Base-by-base conservation (phyloP, 2,329 filamentous ascomycete species). In the Triangularia setosa region DNA sequence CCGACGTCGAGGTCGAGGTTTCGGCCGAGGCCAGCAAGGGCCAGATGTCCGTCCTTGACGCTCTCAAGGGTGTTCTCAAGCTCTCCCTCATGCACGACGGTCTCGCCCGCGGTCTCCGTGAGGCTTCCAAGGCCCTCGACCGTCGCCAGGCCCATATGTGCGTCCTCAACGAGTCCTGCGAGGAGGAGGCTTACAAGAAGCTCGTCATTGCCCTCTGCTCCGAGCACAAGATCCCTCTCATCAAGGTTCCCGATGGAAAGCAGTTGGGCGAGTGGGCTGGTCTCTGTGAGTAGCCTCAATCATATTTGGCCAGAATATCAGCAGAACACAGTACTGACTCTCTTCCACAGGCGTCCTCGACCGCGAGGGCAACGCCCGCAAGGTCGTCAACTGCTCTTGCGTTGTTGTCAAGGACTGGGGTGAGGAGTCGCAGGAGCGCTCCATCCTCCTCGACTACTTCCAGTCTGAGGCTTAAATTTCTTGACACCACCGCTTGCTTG, bases 171-270 rank as follows among this genome's bases (percentile, higher is more conserved):
- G 95, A 99, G 89, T 90, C 91, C 73, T 99, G 95, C 87, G 95
- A 99, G 87, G 95, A 99, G 89, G 95, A 99, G 84, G 94, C 95
- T 73, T 99, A 99, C 89, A 99, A 99, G 93, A 99, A 99, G 91
- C 89, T 99, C 73, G 94, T 99, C 76, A 91, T 98, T 74, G 95
- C 95, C 69, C 91, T 99, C 68, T 99, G 95, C 91, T 92, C 90
- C 71, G 95, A 99, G 89, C 95, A 99, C 87, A 97, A 97, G 90
- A 99, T 99, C 77, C 95, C 95, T 72, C 86, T 99, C 76, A 99
- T 99, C 89, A 98, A 99, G 92, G 95, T 99, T 71, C 94, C 93
- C 74, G 95, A 99, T 82, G 95, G 95, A 82, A 99, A 99, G 90
- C 92, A 97, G 88, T 87, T 99, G 76, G 95, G 95, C 85, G 95